Evolutionary conservation across 306 rosid species (phyloP).

Genomic region (apple (Malus domestica)): ASM211411v1 NC_041793.1:47791501-47792000

Average conservation of each 20-base stretch:
- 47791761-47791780: neutral
- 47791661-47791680: neutral
- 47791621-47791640: neutral
- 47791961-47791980: slow-evolving; percentile 72
- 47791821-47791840: neutral
- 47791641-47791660: neutral
- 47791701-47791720: neutral
- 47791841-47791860: neutral
- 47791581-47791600: neutral
- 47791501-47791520: neutral
- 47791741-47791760: neutral
- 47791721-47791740: neutral
- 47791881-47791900: slow-evolving; percentile 1
- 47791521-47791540: neutral
- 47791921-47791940: slow-evolving; percentile 6
- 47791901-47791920: slow-evolving; percentile 6
- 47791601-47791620: no score
- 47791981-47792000: slow-evolving; percentile 78
- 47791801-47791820: neutral
- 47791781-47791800: neutral
- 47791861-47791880: neutral
- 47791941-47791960: slow-evolving; percentile 86
- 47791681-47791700: neutral
- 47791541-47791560: neutral
- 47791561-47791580: neutral